phyloP scores from a whole-genome alignment of 805 yeast species.

The Yueomyces sinensis region DNA sequence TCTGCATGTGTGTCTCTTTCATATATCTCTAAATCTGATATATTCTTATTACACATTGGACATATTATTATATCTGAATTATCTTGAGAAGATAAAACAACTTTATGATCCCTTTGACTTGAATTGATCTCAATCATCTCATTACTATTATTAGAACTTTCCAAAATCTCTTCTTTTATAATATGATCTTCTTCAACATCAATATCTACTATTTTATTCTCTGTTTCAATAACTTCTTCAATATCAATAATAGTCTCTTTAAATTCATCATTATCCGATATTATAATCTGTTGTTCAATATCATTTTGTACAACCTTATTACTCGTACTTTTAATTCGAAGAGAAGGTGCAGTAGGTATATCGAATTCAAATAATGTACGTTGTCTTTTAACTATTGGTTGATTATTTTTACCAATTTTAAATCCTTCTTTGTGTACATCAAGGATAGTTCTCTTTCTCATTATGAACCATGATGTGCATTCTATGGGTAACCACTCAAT shows the following conservation, averaged over 20 bases:
- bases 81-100: not conserved
- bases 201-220: not conserved
- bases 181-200: conserved; percentile 1
- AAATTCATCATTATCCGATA: conserved; percentile 2
- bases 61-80: conserved; percentile 23
- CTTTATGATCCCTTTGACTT: not conserved
- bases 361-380: conserved; percentile 15
- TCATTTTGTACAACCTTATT: not conserved
- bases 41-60: conserved; percentile 36
- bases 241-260: not conserved
- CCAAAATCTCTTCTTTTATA: conserved; percentile 2
- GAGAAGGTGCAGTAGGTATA: conserved; percentile 11
- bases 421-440: not conserved
- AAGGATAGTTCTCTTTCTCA: not conserved
- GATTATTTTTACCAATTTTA: not conserved
- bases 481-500: not conserved
- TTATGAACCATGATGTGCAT: not conserved
- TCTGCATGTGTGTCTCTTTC: conserved; percentile 44
- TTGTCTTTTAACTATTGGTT: conserved; percentile 10
- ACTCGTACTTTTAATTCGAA: conserved; percentile 1
- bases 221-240: conserved; percentile 1
- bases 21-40: conserved; percentile 28
- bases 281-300: not conserved
- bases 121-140: not conserved
- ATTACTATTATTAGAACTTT: not conserved